Percentiles rank a stretch among this genome's conserved stretches.
Conservation (phyloP, 345 rosid species). For the Acer yangbiense region DNA sequence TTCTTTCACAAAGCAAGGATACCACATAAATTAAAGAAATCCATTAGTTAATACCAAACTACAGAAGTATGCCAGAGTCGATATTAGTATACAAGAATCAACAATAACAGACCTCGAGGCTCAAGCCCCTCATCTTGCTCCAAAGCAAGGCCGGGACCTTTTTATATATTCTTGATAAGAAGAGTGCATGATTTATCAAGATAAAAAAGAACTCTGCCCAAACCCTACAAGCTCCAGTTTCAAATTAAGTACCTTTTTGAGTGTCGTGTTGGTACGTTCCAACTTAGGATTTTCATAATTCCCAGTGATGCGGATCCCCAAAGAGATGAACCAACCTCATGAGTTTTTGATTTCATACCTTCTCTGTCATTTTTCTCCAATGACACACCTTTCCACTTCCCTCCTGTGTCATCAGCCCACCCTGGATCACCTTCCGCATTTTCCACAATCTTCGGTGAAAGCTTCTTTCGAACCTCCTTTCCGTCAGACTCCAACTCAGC, state of each 20-base stretch:
- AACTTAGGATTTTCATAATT: too few relatives aligned
- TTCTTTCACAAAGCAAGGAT: not conserved
- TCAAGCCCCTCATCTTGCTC: constrained; percentile 99
- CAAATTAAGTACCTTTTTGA: constrained; percentile 29
- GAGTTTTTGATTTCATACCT: too few relatives aligned
- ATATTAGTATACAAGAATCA: constrained; percentile 85
- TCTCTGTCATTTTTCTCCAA: too few relatives aligned
- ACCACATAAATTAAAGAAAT: not conserved
- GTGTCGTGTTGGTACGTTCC: too few relatives aligned
- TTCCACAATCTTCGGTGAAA: too few relatives aligned
- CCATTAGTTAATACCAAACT: not conserved
- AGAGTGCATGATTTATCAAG: constrained; percentile 84
- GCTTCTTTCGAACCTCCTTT: too few relatives aligned
- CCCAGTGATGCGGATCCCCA: too few relatives aligned
- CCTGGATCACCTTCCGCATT: too few relatives aligned
- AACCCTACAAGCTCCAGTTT: constrained; percentile 94
- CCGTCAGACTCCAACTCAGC: too few relatives aligned
- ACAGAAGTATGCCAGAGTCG: constrained; percentile 3
- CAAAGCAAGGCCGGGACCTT: constrained; percentile 93
- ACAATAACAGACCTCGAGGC: constrained; percentile 71
- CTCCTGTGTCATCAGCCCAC: too few relatives aligned
- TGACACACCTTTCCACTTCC: too few relatives aligned
- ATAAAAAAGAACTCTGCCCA: constrained; percentile 94
- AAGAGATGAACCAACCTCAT: too few relatives aligned
- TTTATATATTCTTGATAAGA: constrained; percentile 93